Evolutionary conservation across 495 filamentous ascomycete genomes (phyloP).

Genomic region (Penicillium egyptiacum): DNA sequence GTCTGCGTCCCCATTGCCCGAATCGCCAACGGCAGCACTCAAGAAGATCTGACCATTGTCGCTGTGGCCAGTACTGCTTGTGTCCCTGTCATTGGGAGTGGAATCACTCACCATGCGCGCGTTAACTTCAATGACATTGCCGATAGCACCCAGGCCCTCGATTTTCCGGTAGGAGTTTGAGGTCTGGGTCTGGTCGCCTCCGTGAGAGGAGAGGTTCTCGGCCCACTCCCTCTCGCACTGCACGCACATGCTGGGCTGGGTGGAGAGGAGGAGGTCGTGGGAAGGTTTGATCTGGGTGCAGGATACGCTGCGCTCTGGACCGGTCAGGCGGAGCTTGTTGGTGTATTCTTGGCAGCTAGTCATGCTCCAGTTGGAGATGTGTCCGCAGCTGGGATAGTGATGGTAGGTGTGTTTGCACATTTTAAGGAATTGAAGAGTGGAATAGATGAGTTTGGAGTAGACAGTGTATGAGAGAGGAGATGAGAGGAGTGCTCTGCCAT

Average conservation of each 20-base stretch:
- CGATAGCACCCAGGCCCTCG: conserved; percentile 9
- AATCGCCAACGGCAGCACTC: neutral
- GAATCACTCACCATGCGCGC: conserved; percentile 16
- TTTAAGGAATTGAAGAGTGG: neutral
- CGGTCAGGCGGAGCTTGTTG: conserved; percentile 19
- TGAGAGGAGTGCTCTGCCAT: neutral
- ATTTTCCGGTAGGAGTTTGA: neutral
- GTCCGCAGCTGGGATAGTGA: conserved; percentile 31
- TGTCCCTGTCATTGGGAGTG: neutral
- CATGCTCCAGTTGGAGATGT: conserved; percentile 31
- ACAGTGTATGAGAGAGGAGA: too few species aligned
- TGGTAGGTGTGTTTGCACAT: conserved; percentile 36
- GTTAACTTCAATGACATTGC: conserved; percentile 10
- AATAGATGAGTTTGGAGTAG: neutral
- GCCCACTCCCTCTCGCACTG: conserved; percentile 18
- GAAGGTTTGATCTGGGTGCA: conserved; percentile 8
- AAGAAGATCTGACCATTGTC: neutral
- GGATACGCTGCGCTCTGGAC: neutral
- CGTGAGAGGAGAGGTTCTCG: neutral
- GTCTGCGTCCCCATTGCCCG: neutral
- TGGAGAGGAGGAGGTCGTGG: conserved; percentile 11
- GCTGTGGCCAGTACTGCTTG: neutral
- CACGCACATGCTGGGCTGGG: conserved; percentile 13
- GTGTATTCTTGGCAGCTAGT: conserved; percentile 27
- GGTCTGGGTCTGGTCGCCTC: neutral